phyloP scores from a whole-genome alignment of 306 rosid genomes.

The Dryas octopetala region DNA sequence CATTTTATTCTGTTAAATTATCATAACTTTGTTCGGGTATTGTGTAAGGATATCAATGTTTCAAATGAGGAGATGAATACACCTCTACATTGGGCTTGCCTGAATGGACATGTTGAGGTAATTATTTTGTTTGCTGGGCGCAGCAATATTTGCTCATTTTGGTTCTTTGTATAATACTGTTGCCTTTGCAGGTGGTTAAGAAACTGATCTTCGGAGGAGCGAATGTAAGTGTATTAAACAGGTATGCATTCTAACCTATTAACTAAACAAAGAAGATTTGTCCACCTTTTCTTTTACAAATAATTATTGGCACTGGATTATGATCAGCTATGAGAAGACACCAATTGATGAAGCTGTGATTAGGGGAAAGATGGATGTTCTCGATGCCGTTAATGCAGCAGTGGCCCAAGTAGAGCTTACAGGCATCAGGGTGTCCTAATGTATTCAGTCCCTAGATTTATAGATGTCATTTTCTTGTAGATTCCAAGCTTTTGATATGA shows the following conservation, averaged over 20 bases:
- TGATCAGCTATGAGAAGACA: constrained; percentile 72
- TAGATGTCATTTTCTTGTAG: not conserved
- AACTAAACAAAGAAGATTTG: not conserved
- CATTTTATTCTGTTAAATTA: not conserved
- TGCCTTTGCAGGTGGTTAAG: constrained; percentile 65
- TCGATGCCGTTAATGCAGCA: constrained; percentile 75
- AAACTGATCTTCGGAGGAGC: constrained; percentile 86
- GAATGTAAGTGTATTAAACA: constrained; percentile 59
- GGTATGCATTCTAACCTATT: constrained; percentile 34
- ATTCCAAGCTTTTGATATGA: constrained; percentile 3
- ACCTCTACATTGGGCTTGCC: constrained; percentile 96
- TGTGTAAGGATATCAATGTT: constrained; percentile 59
- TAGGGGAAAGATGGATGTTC: constrained; percentile 59
- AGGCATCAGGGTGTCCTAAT: constrained; percentile 43
- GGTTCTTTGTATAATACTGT: constrained; percentile 8
- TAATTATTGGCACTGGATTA: constrained; percentile 9
- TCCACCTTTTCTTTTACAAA: not conserved
- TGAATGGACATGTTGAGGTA: constrained; percentile 93
- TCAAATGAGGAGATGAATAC: constrained; percentile 76
- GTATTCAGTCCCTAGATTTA: not conserved
- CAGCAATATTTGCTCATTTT: not conserved
- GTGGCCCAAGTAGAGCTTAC: constrained; percentile 67
- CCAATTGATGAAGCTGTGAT: constrained; percentile 90
- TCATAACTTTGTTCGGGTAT: constrained; percentile 4
- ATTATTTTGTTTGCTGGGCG: not conserved